Conservation (phyloP, 768 basidiomycete species). For the Leccinum obscurum region DNA sequence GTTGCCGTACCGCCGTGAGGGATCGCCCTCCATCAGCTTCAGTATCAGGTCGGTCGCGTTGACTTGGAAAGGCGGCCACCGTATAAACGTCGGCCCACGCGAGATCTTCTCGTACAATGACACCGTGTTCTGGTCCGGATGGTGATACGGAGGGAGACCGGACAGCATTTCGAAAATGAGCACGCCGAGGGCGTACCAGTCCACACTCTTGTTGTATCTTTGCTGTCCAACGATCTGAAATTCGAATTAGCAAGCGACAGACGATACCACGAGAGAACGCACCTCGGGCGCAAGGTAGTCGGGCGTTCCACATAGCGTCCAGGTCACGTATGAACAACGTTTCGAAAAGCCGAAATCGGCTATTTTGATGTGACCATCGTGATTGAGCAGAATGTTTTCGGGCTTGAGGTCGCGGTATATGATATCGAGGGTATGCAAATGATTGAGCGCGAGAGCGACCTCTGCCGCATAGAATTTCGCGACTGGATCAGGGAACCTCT, state of each 20-base stretch:
- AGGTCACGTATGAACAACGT: constrained; percentile 80
- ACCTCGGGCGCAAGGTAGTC: constrained; percentile 98
- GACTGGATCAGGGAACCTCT: constrained; percentile 96
- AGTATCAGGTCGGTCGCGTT: constrained; percentile 87
- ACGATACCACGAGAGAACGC: constrained; percentile 23
- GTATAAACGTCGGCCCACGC: constrained; percentile 67
- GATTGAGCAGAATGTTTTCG: constrained; percentile 90
- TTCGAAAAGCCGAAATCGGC: constrained; percentile 98
- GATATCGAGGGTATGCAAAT: constrained; percentile 84
- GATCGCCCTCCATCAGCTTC: constrained; percentile 87
- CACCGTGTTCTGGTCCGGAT: constrained; percentile 80
- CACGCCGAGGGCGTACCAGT: constrained; percentile 98
- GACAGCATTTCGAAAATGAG: constrained; percentile 98
- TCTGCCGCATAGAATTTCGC: constrained; percentile 98
- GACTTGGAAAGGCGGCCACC: constrained; percentile 75
- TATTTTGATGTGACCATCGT: constrained; percentile 96
- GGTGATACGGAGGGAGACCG: constrained; percentile 93
- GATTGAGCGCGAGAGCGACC: constrained; percentile 88
- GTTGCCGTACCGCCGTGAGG: constrained; percentile 88
- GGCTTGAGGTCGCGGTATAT: constrained; percentile 98
- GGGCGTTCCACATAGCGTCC: constrained; percentile 94
- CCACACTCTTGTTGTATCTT: constrained; percentile 94
- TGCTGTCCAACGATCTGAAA: constrained; percentile 71
- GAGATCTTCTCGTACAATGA: constrained; percentile 91
- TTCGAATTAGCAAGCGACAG: constrained; percentile 8